A percentile compares a stretch with the other conserved stretches of the same genome.
phyloP scores from a whole-genome alignment of 805 yeast species.

The Metschnikowia gruessii region DNA sequence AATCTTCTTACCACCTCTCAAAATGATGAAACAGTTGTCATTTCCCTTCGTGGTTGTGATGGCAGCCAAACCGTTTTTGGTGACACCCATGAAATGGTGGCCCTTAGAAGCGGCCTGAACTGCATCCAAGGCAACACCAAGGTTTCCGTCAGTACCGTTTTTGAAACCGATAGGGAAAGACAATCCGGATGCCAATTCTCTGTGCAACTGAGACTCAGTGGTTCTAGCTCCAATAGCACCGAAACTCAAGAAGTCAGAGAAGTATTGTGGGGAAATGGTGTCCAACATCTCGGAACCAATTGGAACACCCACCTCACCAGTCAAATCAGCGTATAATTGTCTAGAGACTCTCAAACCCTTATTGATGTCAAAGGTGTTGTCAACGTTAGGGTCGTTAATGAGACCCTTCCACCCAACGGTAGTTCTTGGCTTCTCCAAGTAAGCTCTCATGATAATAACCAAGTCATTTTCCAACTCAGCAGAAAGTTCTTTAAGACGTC shows the following conservation, averaged over 20 bases:
- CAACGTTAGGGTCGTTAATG: slow-evolving; percentile 95
- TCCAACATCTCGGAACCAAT: slow-evolving; percentile 98
- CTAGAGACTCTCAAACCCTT: slow-evolving; percentile 90
- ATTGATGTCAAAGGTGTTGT: slow-evolving; percentile 88
- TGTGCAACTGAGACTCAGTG: slow-evolving; percentile 95
- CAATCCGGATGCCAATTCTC: slow-evolving; percentile 94
- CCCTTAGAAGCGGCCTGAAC: slow-evolving; percentile 87
- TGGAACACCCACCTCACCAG: slow-evolving; percentile 65
- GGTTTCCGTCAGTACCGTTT: slow-evolving; percentile 95
- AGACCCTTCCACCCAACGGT: slow-evolving; percentile 99
- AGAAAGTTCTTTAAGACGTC: slow-evolving; percentile 54
- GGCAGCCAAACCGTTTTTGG: slow-evolving; percentile 95
- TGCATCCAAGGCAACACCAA: slow-evolving; percentile 94
- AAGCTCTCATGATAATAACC: slow-evolving; percentile 93
- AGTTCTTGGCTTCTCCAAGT: slow-evolving; percentile 96
- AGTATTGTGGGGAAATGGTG: slow-evolving; percentile 94
- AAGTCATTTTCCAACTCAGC: slow-evolving; percentile 70
- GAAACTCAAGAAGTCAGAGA: slow-evolving; percentile 87
- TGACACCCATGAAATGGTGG: slow-evolving; percentile 92
- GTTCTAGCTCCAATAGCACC: slow-evolving; percentile 99
- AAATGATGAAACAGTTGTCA: slow-evolving; percentile 81
- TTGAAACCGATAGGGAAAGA: slow-evolving; percentile 98
- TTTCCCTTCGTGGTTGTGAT: slow-evolving; percentile 96
- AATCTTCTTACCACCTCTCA: slow-evolving; percentile 94
- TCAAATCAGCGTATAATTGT: slow-evolving; percentile 78